Evolutionary conservation across 2,329 filamentous ascomycete genomes (phyloP).

Genomic region (Talaromyces pinophilus): DNA sequence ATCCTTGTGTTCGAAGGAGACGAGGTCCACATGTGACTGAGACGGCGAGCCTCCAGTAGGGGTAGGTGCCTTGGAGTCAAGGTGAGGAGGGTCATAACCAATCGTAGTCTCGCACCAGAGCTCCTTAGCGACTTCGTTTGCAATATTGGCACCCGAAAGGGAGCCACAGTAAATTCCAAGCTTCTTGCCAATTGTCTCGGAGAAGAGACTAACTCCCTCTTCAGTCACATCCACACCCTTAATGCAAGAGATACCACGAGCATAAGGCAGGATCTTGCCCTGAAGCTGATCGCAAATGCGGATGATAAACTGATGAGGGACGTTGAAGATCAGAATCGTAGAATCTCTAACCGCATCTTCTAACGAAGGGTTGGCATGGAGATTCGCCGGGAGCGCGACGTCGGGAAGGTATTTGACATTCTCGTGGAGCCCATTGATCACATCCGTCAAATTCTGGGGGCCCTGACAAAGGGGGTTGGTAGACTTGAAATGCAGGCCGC

Average conservation of each 20-base stretch:
- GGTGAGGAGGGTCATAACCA: conserved; percentile 86
- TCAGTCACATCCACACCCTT: conserved; percentile 95
- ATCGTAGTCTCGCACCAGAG: conserved; percentile 98
- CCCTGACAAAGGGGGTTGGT: conserved; percentile 74
- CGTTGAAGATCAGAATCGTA: conserved; percentile 91
- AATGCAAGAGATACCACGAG: conserved; percentile 93
- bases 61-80: conserved; percentile 79
- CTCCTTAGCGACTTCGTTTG: conserved; percentile 88
- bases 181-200: conserved; percentile 87
- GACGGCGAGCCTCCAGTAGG: conserved; percentile 54
- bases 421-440: conserved; percentile 93
- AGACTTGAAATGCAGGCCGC: conserved; percentile 71
- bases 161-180: conserved; percentile 96
- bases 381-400: conserved; percentile 76
- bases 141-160: conserved; percentile 93
- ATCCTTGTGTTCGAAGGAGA: conserved; percentile 65
- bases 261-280: conserved; percentile 87
- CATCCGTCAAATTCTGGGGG: conserved; percentile 80
- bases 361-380: conserved; percentile 47
- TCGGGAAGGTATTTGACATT: conserved; percentile 98
- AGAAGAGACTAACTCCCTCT: conserved; percentile 84
- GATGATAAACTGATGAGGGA: conserved; percentile 87
- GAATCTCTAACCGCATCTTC: conserved; percentile 76
- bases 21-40: conserved; percentile 52
- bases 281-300: conserved; percentile 80